Conservation (phyloP, 805 yeast species). For the Nakazawaea peltata region DNA sequence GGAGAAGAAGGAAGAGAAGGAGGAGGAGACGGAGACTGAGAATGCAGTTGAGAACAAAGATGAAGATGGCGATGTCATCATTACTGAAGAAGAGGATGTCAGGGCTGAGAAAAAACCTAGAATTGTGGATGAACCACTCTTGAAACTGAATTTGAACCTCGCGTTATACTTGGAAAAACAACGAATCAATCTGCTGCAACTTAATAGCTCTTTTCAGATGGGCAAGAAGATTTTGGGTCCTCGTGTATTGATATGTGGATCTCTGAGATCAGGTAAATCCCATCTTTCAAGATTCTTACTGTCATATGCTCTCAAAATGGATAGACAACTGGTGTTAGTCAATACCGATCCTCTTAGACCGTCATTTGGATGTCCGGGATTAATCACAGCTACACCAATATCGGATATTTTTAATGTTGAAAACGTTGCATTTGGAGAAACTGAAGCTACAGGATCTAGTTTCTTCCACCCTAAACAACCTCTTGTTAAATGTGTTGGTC, state of each 20-base stretch:
- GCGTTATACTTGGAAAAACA: slow-evolving; percentile 68
- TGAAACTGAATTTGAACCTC: slow-evolving; percentile 55
- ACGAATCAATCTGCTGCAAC: slow-evolving; percentile 25
- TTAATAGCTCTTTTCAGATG: slow-evolving; percentile 14
- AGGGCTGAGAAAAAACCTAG: no score
- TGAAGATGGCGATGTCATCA: no score
- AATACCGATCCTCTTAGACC: slow-evolving; percentile 67
- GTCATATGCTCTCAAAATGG: slow-evolving; percentile 71
- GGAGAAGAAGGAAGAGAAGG: no score
- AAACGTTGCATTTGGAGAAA: slow-evolving; percentile 64
- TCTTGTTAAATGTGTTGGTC: slow-evolving; percentile 72
- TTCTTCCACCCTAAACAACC: slow-evolving; percentile 85
- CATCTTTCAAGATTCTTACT: slow-evolving; percentile 58
- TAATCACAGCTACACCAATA: slow-evolving; percentile 74
- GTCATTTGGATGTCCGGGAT: slow-evolving; percentile 61
- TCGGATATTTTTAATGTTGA: slow-evolving; percentile 77
- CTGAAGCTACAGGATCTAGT: slow-evolving; percentile 68
- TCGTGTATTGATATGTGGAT: slow-evolving; percentile 68
- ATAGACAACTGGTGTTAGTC: slow-evolving; percentile 59
- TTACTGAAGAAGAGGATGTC: no score
- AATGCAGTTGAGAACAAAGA: no score
- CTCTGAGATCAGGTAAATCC: slow-evolving; percentile 70
- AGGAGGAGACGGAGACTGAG: no score
- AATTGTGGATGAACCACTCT: slow-evolving; percentile 63
- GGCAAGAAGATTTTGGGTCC: slow-evolving; percentile 24